Conservation (phyloP, 2,329 filamentous ascomycete genomes). For the Tolypocladium endophyticum region DNA sequence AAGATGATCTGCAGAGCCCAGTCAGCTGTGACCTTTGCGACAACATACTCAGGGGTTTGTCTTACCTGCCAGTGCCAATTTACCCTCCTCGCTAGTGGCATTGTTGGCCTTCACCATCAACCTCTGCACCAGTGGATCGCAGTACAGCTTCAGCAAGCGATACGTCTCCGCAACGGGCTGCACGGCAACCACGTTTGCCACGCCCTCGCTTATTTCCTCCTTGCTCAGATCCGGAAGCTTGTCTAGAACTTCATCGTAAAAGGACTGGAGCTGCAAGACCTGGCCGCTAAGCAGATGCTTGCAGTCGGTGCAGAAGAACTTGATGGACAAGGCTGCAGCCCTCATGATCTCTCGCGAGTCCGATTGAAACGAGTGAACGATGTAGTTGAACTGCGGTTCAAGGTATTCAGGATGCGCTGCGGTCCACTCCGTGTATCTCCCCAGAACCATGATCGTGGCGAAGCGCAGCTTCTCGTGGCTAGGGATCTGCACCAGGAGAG, state of each 20-base stretch:
- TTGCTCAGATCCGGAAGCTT: constrained; percentile 77
- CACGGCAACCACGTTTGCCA: constrained; percentile 81
- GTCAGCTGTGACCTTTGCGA: constrained; percentile 8
- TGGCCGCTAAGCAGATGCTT: constrained; percentile 75
- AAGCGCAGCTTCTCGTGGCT: constrained; percentile 97
- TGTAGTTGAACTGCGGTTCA: constrained; percentile 88
- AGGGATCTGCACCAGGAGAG: constrained; percentile 85
- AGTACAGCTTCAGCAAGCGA: constrained; percentile 80
- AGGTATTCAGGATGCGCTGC: constrained; percentile 86
- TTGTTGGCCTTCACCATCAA: constrained; percentile 80
- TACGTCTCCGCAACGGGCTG: constrained; percentile 76
- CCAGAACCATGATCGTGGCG: constrained; percentile 94
- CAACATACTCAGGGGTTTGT: background rate
- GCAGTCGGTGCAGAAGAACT: constrained; percentile 95
- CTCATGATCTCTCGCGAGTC: constrained; percentile 83
- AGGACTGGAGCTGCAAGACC: constrained; percentile 76
- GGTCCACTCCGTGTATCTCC: constrained; percentile 96
- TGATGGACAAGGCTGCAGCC: constrained; percentile 86
- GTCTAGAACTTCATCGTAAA: constrained; percentile 85
- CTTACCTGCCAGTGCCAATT: constrained; percentile 74
- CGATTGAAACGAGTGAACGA: constrained; percentile 84
- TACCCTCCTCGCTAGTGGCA: constrained; percentile 72
- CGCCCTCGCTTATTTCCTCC: constrained; percentile 92
- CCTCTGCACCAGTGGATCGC: constrained; percentile 77
- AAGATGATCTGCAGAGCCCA: constrained; percentile 57